Evolutionary conservation across 2,329 filamentous ascomycete species (phyloP).

Genomic region (Clathrospora elynae): DNA sequence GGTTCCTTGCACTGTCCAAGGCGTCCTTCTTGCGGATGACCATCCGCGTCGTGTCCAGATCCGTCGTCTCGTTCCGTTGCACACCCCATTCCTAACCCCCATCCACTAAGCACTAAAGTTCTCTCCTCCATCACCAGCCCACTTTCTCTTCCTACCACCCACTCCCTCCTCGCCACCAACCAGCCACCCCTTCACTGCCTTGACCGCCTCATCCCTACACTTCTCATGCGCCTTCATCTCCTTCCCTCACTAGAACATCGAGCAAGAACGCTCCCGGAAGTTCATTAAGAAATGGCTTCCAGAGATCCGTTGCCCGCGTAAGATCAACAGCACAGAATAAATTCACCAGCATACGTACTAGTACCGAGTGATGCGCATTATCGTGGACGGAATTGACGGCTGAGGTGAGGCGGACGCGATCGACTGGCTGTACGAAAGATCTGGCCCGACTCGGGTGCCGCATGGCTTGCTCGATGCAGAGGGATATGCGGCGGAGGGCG

Average conservation of each 20-base stretch:
- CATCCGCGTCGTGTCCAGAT: too few species aligned
- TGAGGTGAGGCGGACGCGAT: neutral
- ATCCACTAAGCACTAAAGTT: too few species aligned
- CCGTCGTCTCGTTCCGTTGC: too few species aligned
- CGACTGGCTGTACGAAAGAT: neutral
- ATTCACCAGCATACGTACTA: neutral
- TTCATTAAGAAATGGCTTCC: neutral
- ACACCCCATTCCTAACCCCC: too few species aligned
- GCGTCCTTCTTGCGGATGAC: too few species aligned
- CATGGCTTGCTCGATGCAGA: too few species aligned
- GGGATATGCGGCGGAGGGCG: too few species aligned
- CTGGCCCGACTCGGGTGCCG: too few species aligned
- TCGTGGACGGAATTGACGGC: neutral
- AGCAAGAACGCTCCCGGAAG: slow-evolving; percentile 1
- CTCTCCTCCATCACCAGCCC: too few species aligned
- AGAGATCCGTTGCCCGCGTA: neutral
- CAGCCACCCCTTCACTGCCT: neutral
- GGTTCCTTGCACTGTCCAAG: too few species aligned
- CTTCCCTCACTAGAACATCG: neutral
- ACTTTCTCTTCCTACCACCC: neutral
- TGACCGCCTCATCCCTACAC: neutral
- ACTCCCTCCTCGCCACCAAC: neutral
- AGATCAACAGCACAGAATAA: neutral
- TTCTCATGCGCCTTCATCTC: neutral
- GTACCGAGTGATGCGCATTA: neutral